Base-by-base conservation (phyloP, 2,329 filamentous ascomycete species). In the Colletotrichum zoysiae region DNA sequence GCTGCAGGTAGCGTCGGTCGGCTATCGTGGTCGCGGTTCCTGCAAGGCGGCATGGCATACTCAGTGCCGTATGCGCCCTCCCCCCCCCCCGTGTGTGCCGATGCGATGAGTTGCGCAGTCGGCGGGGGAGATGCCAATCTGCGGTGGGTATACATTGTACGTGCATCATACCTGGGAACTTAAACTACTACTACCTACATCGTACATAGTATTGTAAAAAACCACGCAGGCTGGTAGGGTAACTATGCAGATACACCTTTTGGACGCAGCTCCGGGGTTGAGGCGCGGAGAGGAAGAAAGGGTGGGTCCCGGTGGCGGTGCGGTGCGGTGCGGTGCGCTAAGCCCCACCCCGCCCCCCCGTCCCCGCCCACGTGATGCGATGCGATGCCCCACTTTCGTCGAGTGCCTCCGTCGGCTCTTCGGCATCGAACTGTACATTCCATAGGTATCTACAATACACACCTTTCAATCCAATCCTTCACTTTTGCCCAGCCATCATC, bases 291-390 rank as follows among this genome's bases (percentile, higher is more conserved):
- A 48, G 11, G 20, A 8, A 42, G 33, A 26, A 58, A 48, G 42
- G 40, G 63, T 44, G 42, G 64, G 53, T 38, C 35, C 35, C 9
- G 35, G 35, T 38, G 35, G 38, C 58, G 69, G 63, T 65, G 65
- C 69, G 53, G 69, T 68, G 38, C 58, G 69, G 63, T 65, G 65
- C 69, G 53, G 69, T 68, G 69, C 69, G 30, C 69, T 48, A 51
- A 53, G 59, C 42, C 42, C 16, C 42, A 1, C 40, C 16, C 40
- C 40, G 14, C 40, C 58, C 44, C 57, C 26, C 26, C 26, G 26
- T 26, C 26, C 26, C 26, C 65, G 50, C 44, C 33, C 63, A 59
- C 18, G 38, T 59, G 69, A 68, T 44, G 18, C 53, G 69, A 68
- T 44, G 5, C n/a, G n/a, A n/a, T n/a, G n/a, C n/a, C 53, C 20